Evolutionary conservation across 495 filamentous ascomycete species (phyloP).

Genomic region (Penicillium dipodomyicola): DNA sequence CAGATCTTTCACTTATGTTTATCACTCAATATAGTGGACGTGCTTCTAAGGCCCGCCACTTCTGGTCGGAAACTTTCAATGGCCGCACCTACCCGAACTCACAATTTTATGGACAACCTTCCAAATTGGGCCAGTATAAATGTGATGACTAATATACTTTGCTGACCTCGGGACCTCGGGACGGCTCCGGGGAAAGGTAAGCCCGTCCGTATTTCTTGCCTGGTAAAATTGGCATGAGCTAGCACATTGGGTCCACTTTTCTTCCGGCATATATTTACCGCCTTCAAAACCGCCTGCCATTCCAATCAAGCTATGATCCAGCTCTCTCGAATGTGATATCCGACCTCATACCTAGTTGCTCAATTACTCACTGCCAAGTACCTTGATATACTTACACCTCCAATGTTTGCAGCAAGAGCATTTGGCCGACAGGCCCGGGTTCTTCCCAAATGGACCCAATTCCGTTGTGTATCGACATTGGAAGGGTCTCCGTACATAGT

Average conservation of each 20-base stretch:
- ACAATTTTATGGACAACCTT: too few species aligned
- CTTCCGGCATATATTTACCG: conserved; percentile 13
- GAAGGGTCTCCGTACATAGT: conserved; percentile 56
- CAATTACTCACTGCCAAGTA: not conserved
- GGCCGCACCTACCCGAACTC: too few species aligned
- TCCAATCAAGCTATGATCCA: conserved; percentile 13
- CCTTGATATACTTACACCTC: not conserved
- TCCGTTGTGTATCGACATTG: conserved; percentile 51
- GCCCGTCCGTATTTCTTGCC: too few species aligned
- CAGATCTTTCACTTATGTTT: too few species aligned
- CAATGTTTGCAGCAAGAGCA: conserved; percentile 31
- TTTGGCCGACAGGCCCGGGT: conserved; percentile 22
- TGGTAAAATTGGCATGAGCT: not conserved
- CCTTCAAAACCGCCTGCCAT: conserved; percentile 20
- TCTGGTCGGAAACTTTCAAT: too few species aligned
- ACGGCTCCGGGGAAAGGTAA: not conserved
- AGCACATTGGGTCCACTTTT: not conserved
- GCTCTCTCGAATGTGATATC: conserved; percentile 1
- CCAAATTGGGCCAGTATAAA: too few species aligned
- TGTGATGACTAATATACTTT: too few species aligned
- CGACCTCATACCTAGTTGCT: not conserved
- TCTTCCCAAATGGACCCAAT: conserved; percentile 28
- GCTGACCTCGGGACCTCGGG: too few species aligned
- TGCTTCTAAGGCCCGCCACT: too few species aligned
- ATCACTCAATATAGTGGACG: too few species aligned